Evolutionary conservation across 2,329 filamentous ascomycete genomes (phyloP), one percentile per base, ranked within the genome.

Genomic region (Xylariales sp.): DNA sequence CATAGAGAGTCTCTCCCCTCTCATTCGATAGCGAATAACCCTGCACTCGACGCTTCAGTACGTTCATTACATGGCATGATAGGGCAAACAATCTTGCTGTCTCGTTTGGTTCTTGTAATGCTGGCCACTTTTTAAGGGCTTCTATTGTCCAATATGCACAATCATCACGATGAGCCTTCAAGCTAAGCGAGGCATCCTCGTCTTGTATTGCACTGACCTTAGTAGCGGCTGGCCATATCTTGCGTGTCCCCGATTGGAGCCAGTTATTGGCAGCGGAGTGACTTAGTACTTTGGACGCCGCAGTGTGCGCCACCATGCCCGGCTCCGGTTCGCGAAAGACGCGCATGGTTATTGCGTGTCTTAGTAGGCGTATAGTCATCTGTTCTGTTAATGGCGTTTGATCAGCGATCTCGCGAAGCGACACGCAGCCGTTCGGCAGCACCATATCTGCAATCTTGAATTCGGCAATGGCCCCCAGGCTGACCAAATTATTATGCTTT

Each of bases 241-340:
- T 77, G 6, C 75, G 73, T 28, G 71, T 74, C 30, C 79, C 73
- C 46, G 76, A 71, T 2, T 73, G 75, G 0, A 78, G 73, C 79
- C 79, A 81, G 67, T 73, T 77, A 9, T 68, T 71, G 9, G 79
- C 64, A 6, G 69, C 60, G 2, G 69, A 70, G 46, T 78, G 75
- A 18, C 77, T 71, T 1, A 82, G 68, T 6, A 79, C 61, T 6
- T 74, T 75, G 30, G 79, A 80, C 0, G 72, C 69, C 7, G 75
- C 71, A 16, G 80, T 83, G 68, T 84, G 83, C 2, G 79, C 78
- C 4, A 84, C 79, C 14, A 74, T 71, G 2, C 79, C 81, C 3
- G 74, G 69, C 14, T 73, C 62, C 0, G 80, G 80, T 71, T 84
- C 83, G 30, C 68, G 64, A 62, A 84, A 83, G 28, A 83, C 70